Base-by-base conservation (phyloP, 2,329 filamentous ascomycete genomes). In the Sarocladium kiliense region DNA sequence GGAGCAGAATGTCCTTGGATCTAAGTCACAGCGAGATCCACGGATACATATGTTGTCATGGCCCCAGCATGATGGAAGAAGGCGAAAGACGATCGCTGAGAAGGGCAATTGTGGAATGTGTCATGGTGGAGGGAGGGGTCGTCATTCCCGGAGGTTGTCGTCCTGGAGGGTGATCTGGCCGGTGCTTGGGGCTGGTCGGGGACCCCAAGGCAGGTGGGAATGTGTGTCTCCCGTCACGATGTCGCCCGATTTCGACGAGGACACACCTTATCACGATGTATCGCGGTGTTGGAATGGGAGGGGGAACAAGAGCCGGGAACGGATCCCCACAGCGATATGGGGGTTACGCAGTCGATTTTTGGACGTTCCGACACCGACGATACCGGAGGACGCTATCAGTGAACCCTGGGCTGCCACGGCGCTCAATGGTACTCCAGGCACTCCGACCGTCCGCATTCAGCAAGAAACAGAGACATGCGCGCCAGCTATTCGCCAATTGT, bases 381-480 rank as follows among this genome's bases (percentile, higher is more conserved):
- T 53, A 53, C 50, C 50, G 50, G 50, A 53, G 50, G 26, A 21
- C 34, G 32, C 50, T 39, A 39, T 39, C 50, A 53, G 34, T 51
- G 36, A n/a, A 39, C 6, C 50, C 21, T 39, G 50, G 50, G 21
- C 26, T 37, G 47, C 25, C 47, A 37, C n/a, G 47, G 26, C 30
- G 14, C 50, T 53, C 36, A 6, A 5, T 10, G 9, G 19, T 53
- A 53, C 50, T 53, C 26, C 19, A 53, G 26, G 23, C 50, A 53
- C 50, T 41, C 50, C 50, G 18, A 23, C 50, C 50, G 50, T 53
- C 50, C 36, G 50, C 32, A 53, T 39, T 39, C 50, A 53, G 50
- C 50, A 41, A 51, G 16, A 36, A 36, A 37, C 19, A 25, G 30
- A 23, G 6, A 37, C 47, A 51, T 34, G 16, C 27, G 27, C 21